A percentile compares a stretch with the other conserved stretches of the same genome.
Evolutionary conservation across 805 yeast genomes (phyloP).

Genomic region (Barnettozyma populi): DNA sequence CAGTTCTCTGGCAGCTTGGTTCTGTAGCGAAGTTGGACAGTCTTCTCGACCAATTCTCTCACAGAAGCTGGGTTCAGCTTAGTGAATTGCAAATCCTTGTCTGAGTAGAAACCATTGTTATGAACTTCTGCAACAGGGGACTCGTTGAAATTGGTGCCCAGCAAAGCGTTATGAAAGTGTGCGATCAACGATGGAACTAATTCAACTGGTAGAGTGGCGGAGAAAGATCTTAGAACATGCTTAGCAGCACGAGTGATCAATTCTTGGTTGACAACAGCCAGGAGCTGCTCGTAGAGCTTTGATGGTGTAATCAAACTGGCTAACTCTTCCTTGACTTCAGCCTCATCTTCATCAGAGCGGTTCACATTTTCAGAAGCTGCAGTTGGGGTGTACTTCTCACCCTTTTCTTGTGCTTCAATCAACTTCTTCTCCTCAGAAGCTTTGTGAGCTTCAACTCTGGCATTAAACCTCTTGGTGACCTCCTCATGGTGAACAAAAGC

Average conservation of each 20-base stretch:
- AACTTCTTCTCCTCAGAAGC: slow-evolving; percentile 17
- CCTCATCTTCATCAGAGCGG: slow-evolving; percentile 17
- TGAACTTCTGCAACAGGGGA: slow-evolving; percentile 34
- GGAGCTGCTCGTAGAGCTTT: slow-evolving; percentile 13
- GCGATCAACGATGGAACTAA: slow-evolving; percentile 57
- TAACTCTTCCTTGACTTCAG: slow-evolving; percentile 7
- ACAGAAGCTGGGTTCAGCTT: slow-evolving; percentile 44
- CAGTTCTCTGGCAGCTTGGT: slow-evolving; percentile 47
- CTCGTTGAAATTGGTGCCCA: slow-evolving; percentile 45
- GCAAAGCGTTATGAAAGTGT: slow-evolving; percentile 65
- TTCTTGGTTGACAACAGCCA: slow-evolving; percentile 36
- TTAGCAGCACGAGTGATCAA: slow-evolving; percentile 77
- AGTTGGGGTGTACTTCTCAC: slow-evolving; percentile 19
- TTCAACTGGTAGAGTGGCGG: slow-evolving; percentile 43
- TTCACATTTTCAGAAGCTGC: slow-evolving; percentile 13
- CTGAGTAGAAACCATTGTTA: slow-evolving; percentile 43
- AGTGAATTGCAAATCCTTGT: slow-evolving; percentile 35
- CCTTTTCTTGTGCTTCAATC: slow-evolving; percentile 23
- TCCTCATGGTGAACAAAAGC: slow-evolving; percentile 15
- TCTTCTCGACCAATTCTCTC: slow-evolving; percentile 38
- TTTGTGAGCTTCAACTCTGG: slow-evolving; percentile 15
- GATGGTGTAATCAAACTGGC: slow-evolving; percentile 9
- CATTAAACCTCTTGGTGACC: slow-evolving; percentile 15
- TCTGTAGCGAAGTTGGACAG: slow-evolving; percentile 62
- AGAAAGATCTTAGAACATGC: slow-evolving; percentile 54